These are phyloP conservation scores for Chimonanthus praecox DNA, from an alignment of 164 flowering plant genomes.

Conservation along the genomic window DNA sequence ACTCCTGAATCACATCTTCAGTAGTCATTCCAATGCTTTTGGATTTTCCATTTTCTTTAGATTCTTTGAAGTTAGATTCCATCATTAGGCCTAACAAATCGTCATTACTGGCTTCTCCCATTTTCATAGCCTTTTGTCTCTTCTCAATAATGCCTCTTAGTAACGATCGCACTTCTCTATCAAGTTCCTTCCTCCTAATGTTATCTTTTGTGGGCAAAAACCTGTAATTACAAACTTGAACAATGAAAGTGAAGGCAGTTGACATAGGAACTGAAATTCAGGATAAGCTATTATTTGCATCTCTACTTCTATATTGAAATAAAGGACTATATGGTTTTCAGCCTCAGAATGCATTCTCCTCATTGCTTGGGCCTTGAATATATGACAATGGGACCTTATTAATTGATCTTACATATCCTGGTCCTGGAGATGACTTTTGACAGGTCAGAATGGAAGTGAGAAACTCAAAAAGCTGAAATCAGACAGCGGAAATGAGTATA, in stretches of 20 bases:
- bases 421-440: no score
- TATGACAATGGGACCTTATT: no score
- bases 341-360: no score
- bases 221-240: not conserved
- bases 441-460: no score
- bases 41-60: slow-evolving; percentile 16
- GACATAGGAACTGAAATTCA: not conserved
- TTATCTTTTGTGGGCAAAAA: slow-evolving; percentile 39
- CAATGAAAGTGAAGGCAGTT: not conserved
- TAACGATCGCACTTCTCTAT: slow-evolving; percentile 16
- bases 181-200: slow-evolving; percentile 29
- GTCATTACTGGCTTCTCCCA: slow-evolving; percentile 15
- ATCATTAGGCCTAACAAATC: slow-evolving; percentile 40
- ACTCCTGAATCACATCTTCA: slow-evolving; percentile 14
- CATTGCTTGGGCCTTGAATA: no score
- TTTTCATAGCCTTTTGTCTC: slow-evolving; percentile 23
- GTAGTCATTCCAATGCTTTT: slow-evolving; percentile 21
- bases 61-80: slow-evolving; percentile 4
- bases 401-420: no score
- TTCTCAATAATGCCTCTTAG: slow-evolving; percentile 27
- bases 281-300: not conserved
- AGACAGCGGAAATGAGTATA: no score
- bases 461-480: no score
- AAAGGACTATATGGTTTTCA: no score
- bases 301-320: no score